Conservation (phyloP, 192 early-diverging fungal genomes). For the Coemansia umbellata region DNA sequence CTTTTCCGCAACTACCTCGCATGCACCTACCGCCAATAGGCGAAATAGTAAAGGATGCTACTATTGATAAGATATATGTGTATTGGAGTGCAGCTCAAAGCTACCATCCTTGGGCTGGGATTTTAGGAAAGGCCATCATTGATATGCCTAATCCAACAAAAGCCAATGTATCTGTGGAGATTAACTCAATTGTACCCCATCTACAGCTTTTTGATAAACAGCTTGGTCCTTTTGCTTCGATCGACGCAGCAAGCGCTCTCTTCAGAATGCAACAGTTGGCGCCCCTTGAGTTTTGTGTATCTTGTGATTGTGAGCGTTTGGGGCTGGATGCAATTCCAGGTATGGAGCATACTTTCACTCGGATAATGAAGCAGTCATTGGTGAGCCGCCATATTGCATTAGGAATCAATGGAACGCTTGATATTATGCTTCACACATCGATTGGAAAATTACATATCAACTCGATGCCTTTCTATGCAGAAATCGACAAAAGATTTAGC, state of each 20-base stretch:
- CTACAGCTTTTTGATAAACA: constrained; percentile 20
- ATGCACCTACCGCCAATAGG: neutral
- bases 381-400: constrained; percentile 8
- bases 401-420: constrained; percentile 27
- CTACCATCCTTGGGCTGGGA: constrained; percentile 26
- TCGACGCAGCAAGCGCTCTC: constrained; percentile 5
- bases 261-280: constrained; percentile 7
- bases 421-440: constrained; percentile 21
- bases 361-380: constrained; percentile 21
- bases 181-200: constrained; percentile 28
- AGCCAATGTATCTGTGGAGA: constrained; percentile 18
- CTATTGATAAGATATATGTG: constrained; percentile 27
- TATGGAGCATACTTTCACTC: constrained; percentile 20
- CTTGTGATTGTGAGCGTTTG: constrained; percentile 29
- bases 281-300: constrained; percentile 11
- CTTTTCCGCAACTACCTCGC: neutral
- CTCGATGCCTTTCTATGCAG: constrained; percentile 10
- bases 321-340: constrained; percentile 17
- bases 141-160: constrained; percentile 23
- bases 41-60: constrained; percentile 12
- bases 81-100: constrained; percentile 36
- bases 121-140: constrained; percentile 19
- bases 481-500: constrained; percentile 18
- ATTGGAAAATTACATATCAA: constrained; percentile 26
- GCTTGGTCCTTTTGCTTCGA: constrained; percentile 19